phyloP scores from a whole-genome alignment of 768 basidiomycete species.

The Termitomyces sp. region DNA sequence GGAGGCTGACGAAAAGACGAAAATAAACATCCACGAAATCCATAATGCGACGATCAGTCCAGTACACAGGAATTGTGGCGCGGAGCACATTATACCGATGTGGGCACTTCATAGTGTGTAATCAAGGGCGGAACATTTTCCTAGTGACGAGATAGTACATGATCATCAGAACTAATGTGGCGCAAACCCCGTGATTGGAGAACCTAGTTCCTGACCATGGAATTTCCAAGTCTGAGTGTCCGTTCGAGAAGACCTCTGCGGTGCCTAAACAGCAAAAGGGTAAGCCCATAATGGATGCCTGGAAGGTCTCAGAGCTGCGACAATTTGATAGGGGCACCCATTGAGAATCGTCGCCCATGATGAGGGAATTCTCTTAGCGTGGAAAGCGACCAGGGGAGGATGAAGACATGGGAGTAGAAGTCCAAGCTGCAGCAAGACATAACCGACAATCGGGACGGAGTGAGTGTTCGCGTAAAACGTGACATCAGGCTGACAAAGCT shows the following conservation, averaged over 20 bases:
- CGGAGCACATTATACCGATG: background rate
- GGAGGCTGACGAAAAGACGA: constrained; percentile 12
- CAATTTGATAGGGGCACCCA: background rate
- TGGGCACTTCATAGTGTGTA: background rate
- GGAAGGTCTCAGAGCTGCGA: background rate
- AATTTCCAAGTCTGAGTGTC: background rate
- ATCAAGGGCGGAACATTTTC: background rate
- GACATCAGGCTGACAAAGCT: constrained; percentile 1
- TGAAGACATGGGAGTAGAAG: background rate
- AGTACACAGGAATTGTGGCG: background rate
- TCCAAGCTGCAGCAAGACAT: background rate
- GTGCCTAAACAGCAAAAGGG: background rate
- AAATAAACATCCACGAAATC: constrained; percentile 1
- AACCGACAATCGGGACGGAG: background rate
- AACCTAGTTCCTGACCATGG: background rate
- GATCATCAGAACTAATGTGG: background rate
- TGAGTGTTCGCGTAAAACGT: background rate
- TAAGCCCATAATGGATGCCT: background rate
- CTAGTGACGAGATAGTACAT: background rate
- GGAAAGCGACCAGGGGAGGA: background rate
- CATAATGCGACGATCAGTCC: constrained; percentile 3
- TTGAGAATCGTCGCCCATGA: background rate
- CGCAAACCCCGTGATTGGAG: background rate
- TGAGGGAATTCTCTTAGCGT: background rate
- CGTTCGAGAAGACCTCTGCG: background rate